Evolutionary conservation across 2,329 filamentous ascomycete genomes (phyloP).

Genomic region (Fusarium foetens): DNA sequence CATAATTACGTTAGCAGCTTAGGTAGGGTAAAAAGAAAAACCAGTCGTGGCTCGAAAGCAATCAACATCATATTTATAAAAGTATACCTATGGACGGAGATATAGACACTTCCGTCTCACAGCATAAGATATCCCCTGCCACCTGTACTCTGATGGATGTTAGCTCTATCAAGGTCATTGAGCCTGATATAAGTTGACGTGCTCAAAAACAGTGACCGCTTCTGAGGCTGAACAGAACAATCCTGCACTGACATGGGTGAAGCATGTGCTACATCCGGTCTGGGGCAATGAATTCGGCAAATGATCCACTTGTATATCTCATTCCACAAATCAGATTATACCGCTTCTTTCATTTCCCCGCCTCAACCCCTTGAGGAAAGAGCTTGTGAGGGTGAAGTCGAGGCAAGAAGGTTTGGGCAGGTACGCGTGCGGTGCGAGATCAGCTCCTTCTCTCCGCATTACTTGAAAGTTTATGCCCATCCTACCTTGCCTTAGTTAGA

Average conservation of each 20-base stretch:
- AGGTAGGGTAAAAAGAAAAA: not conserved
- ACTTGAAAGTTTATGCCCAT: conserved; percentile 10
- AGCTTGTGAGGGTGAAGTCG: conserved; percentile 5
- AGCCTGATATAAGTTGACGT: not conserved
- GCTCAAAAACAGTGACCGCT: conserved; percentile 12
- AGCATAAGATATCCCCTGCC: not conserved
- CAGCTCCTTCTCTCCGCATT: conserved; percentile 33
- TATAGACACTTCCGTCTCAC: not conserved
- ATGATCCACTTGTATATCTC: conserved; percentile 1
- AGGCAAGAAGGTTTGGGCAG: conserved; percentile 34
- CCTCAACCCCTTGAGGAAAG: conserved; percentile 27
- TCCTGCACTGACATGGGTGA: conserved; percentile 4
- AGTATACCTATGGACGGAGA: not conserved
- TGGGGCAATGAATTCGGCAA: conserved; percentile 19
- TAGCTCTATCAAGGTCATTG: not conserved
- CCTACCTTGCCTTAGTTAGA: not conserved
- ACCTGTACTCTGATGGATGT: not conserved
- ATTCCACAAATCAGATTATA: conserved; percentile 34
- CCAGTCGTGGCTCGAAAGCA: not conserved
- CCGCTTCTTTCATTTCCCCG: conserved; percentile 26
- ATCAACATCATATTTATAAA: not conserved
- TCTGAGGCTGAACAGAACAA: conserved; percentile 25
- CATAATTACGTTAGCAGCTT: not conserved
- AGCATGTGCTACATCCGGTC: conserved; percentile 19
- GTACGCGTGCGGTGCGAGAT: conserved; percentile 17